Evolutionary conservation across 2,329 filamentous ascomycete genomes (phyloP).

Genomic region (Venturia carpophila): DNA sequence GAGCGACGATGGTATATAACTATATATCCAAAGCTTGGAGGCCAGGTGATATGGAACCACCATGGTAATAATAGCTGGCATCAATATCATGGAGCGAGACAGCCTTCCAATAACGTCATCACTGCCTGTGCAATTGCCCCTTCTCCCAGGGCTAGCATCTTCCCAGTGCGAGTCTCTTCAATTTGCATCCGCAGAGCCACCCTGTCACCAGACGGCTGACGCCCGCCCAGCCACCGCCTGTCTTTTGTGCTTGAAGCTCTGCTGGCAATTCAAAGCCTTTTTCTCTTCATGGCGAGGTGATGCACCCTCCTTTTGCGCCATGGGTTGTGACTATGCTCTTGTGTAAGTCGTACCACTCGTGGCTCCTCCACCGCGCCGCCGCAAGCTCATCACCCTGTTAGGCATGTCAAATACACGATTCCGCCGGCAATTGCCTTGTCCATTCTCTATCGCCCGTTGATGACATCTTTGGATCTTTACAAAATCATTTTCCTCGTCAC

Average conservation of each 20-base stretch:
- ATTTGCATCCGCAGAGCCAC: neutral
- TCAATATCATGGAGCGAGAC: too few species aligned
- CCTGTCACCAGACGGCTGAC: neutral
- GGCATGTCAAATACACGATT: conserved; percentile 60
- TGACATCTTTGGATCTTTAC: conserved; percentile 54
- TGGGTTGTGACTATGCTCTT: conserved; percentile 55
- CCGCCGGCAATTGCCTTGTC: conserved; percentile 55
- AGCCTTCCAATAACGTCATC: too few species aligned
- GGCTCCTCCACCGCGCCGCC: neutral
- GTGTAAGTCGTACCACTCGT: conserved; percentile 43
- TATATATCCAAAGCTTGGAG: too few species aligned
- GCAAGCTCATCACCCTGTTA: conserved; percentile 27
- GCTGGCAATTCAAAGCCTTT: neutral
- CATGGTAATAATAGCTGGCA: too few species aligned
- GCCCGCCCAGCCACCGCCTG: neutral
- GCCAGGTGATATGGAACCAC: too few species aligned
- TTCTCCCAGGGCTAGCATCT: neutral
- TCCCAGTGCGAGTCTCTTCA: neutral
- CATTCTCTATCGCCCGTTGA: conserved; percentile 52
- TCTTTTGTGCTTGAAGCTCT: conserved; percentile 5
- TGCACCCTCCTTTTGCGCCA: conserved; percentile 27
- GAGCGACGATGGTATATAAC: too few species aligned
- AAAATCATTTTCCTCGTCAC: conserved; percentile 54
- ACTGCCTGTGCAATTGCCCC: neutral
- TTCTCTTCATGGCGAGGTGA: conserved; percentile 1